phyloP scores from a whole-genome alignment of 2,329 filamentous ascomycete genomes.

The Phialophora chinensis region DNA sequence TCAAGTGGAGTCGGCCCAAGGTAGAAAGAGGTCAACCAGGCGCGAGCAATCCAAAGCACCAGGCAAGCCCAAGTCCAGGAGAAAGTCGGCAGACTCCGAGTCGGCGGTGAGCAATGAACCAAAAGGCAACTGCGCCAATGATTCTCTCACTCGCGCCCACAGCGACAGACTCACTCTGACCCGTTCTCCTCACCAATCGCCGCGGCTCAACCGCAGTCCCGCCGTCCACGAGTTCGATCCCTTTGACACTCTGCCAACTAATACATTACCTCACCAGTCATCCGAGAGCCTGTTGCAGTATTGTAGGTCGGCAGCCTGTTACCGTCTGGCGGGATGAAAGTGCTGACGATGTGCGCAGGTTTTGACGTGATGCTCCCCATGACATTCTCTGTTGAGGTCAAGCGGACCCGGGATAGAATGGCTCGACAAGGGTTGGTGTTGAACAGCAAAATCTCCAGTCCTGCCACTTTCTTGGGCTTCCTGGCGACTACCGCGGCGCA shows the following conservation, averaged over 20 bases:
- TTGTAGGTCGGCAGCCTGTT: constrained; percentile 41
- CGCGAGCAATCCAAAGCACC: constrained; percentile 35
- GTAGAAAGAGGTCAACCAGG: constrained; percentile 46
- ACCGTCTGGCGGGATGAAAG: neutral
- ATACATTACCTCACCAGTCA: constrained; percentile 39
- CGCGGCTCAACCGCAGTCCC: constrained; percentile 32
- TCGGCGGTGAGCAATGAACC: constrained; percentile 23
- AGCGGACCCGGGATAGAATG: constrained; percentile 35
- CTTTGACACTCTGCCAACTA: constrained; percentile 45
- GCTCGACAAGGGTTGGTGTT: constrained; percentile 44
- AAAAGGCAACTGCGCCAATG: neutral
- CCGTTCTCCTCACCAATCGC: constrained; percentile 2
- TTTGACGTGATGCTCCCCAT: constrained; percentile 47
- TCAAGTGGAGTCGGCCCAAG: constrained; percentile 48
- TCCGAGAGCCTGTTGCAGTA: constrained; percentile 44
- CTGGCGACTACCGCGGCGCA: constrained; percentile 51
- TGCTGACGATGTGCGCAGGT: constrained; percentile 38
- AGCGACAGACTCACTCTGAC: constrained; percentile 1
- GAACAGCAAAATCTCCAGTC: constrained; percentile 44
- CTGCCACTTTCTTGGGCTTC: constrained; percentile 48
- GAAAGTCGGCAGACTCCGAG: constrained; percentile 23
- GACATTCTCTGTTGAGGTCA: constrained; percentile 47
- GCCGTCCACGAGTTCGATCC: constrained; percentile 45
- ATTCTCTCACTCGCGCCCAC: neutral
- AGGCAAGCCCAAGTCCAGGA: constrained; percentile 9